Base-by-base conservation (phyloP, 305 asterid genomes). In the Salvia sclarea region DNA sequence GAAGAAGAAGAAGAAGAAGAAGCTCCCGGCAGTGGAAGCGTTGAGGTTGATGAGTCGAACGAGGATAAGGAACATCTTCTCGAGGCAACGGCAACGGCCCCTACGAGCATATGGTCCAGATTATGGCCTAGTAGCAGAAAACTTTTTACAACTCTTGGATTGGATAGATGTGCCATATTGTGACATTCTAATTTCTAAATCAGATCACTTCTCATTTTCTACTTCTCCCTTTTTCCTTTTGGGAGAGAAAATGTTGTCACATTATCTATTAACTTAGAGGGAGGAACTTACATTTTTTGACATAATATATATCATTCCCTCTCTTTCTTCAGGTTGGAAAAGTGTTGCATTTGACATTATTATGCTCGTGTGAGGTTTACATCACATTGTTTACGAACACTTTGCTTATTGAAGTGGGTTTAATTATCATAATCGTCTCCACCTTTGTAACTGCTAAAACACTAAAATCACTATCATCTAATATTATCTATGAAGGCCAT, bases 131-230 rank as follows among this genome's bases (percentile, higher is more conserved):
- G 44, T 64, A 79, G 85, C 44, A 80, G 81, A 79, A 85, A 82
- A 60, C 43, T 91, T 33, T 76, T 94, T 43, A 33, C 80, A n/a
- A 50, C 83, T 43, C 77, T 91, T 61, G 96, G 97, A 50, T 80
- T 91, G 73, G 81, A 87, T 71, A 79, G 90, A 56, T 93, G 97
- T 74, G 77, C 95, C 80, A 86, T 93, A 52, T 58, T 90, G 85
- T 93, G 84, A 88, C 47, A 4, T 38, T 47, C 33, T 38, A 25
- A 58, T 38, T 58, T 47, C 33, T 38, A 25, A 58, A 28, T 58
- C 37, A 5, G 64, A n/a, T 37, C 7, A 25, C 11, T 11, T 45
- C 61, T 33, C 48, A 47, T 57, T 53, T 22, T 35, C 17, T 35
- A 4, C 66, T 4, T 35, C 20, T 43, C 35, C 9, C 33, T 28